Evolutionary conservation across 805 yeast genomes (phyloP), one percentile per base, ranked within the genome.

Genomic region (Lachancea meyersii): DNA sequence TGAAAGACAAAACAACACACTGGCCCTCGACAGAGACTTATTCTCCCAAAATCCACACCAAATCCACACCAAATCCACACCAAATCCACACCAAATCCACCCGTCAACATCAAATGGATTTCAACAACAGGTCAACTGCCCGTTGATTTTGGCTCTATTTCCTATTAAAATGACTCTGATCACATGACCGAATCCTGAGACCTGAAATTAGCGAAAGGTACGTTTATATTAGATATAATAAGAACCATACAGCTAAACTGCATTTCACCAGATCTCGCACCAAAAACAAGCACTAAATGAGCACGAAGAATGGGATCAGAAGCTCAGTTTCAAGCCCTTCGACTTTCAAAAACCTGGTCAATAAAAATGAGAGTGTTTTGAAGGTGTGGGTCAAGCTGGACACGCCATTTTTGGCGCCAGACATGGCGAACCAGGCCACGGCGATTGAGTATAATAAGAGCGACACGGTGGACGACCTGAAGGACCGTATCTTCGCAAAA

Each of bases 381-480:
- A 40, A 34, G 27, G 38, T 40, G 5, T 40, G 43, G 43, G 38
- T 40, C 5, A 22, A 23, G 27, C 38, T 40, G 38, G 43, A 40
- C 22, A 14, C 43, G 21, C n/a, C 30, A 34, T 34, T 7, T 8
- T 19, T 34, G 27, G 11, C 23, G 14, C 38, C 35, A 2, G 24
- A 33, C 32, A 49, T 39, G 13, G 43, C 49, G 14, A 52, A 47
- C 31, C 58, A 60, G 38, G 84, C 97, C 2, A 86, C 96, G 0
- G 76, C 94, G 1, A 63, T 89, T 5, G 58, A 70, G 45, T 82
- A 85, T 16, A 68, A 70, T 14, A 77, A 77, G 23, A 57, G 61
- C 17, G 91, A 85, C 55, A 72, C 88, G 1, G 73, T 89, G 4
- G 97, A 89, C 60, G 96, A 91, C 61, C 67, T 89, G 52, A 89